phyloP scores from a whole-genome alignment of 1,139 yeast species.

The Geotrichum carabidarum region DNA sequence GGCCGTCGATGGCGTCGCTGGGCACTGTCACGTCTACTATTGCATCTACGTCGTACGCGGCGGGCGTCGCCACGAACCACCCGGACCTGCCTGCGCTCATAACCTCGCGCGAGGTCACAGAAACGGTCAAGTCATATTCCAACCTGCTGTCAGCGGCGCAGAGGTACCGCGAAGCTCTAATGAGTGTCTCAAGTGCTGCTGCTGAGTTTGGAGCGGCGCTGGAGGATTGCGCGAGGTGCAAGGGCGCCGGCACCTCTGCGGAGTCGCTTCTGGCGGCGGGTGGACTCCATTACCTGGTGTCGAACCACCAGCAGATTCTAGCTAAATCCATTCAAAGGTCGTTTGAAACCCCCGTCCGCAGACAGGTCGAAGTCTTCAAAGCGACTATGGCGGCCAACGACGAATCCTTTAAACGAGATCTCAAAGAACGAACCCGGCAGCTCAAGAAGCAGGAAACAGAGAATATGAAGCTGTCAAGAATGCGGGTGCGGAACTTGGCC shows the following conservation, averaged over 20 bases:
- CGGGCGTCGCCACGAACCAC: constrained; percentile 22
- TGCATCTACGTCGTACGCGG: constrained; percentile 22
- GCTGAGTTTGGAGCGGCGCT: constrained; percentile 69
- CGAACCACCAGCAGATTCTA: constrained; percentile 72
- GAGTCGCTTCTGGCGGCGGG: constrained; percentile 70
- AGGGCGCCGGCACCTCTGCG: constrained; percentile 58
- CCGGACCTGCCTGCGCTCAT: constrained; percentile 56
- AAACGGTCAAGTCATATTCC: constrained; percentile 46
- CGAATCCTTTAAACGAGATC: constrained; percentile 49
- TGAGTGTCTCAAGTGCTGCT: constrained; percentile 55
- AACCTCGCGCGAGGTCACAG: constrained; percentile 53
- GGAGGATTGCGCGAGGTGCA: constrained; percentile 63
- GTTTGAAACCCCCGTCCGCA: constrained; percentile 52
- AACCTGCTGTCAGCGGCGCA: constrained; percentile 50
- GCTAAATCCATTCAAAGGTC: constrained; percentile 51
- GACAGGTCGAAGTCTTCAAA: constrained; percentile 26
- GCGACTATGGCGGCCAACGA: constrained; percentile 42
- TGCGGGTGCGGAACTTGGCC: constrained; percentile 46
- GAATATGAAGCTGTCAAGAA: constrained; percentile 50
- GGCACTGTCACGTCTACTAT: constrained; percentile 21
- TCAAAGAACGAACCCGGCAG: constrained; percentile 50
- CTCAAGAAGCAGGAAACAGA: constrained; percentile 54
- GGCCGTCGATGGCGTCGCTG: constrained; percentile 27
- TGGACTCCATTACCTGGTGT: constrained; percentile 69
- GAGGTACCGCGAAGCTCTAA: constrained; percentile 48